Base-by-base conservation (phyloP, 768 basidiomycete genomes). In the Mycena vitilis region DNA sequence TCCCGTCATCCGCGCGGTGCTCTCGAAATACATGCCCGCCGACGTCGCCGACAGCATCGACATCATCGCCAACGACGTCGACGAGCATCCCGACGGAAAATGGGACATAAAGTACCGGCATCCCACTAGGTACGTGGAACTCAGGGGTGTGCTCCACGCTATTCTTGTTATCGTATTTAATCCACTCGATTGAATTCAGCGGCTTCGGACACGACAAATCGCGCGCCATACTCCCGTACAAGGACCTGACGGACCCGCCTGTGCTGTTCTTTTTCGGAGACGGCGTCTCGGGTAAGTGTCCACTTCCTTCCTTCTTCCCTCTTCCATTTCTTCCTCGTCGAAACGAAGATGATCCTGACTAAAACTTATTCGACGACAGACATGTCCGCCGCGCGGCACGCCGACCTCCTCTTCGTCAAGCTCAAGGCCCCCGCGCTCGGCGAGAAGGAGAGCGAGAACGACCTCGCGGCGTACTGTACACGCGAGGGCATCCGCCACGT, bases 261-360 rank as follows among this genome's bases (percentile, higher is more conserved):
- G 90, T 87, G 2, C 83, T 97, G 12, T 97, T 99, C 81, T 99
- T 98, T 88, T 96, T 98, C 71, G 98, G 98, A 0, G 98, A 99
- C 77, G 98, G 98, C 40, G 98, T 98, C 57, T 96, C 95, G 63
- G 95, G 95, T 94, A 66, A 48, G 87, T 65, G 12, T 30, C 30
- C 30, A 30, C 23, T 38, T n/a, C 54, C 37, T 25, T 13, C 61
- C 47, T 15, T 15, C 48, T 54, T 55, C 22, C n/a, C 13, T 37
- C 22, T 11, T 40, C 37, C 10, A 20, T 15, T 15, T 20, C 2
- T 36, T 37, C 9, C 53, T 54, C 36, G 49, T 4, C 3, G 7
- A 30, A 30, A 30, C 30, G 30, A 30, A 30, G 30, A 30, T 30
- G 5, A 30, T 30, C 30, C 30, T 30, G 30, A 30, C 30, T 30